Evolutionary conservation across 306 rosid species (phyloP).

Genomic region (Sesbania bispinosa): DNA sequence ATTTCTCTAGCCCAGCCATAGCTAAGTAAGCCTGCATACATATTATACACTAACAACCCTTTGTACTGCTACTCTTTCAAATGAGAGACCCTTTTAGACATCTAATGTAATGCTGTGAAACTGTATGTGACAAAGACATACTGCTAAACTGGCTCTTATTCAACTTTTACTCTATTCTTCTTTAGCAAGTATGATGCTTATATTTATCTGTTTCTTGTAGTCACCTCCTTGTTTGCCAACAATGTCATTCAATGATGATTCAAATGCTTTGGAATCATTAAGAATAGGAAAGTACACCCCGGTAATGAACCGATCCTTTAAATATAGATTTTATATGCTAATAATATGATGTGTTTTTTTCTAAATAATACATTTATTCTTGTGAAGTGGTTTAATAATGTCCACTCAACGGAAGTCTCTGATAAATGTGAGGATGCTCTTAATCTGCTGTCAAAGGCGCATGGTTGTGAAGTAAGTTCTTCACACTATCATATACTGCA

Average conservation of each 20-base stretch:
- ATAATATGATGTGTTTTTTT: constrained; percentile 29
- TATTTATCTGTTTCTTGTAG: constrained; percentile 40
- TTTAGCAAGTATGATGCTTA: constrained; percentile 7
- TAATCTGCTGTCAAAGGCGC: constrained; percentile 45
- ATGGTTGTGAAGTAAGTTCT: constrained; percentile 82
- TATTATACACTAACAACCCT: background rate
- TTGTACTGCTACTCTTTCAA: background rate
- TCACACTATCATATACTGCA: background rate
- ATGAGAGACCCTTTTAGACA: background rate
- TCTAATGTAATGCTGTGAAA: background rate
- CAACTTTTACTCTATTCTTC: background rate
- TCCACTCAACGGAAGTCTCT: constrained; percentile 71
- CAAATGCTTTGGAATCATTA: constrained; percentile 59
- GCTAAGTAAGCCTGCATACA: background rate
- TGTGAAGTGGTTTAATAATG: constrained; percentile 90
- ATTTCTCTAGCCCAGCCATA: background rate
- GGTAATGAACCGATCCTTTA: constrained; percentile 41
- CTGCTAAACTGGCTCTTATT: background rate
- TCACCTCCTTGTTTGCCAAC: constrained; percentile 79
- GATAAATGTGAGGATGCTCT: constrained; percentile 83
- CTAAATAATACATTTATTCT: constrained; percentile 23
- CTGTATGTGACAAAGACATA: background rate
- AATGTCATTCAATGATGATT: constrained; percentile 47
- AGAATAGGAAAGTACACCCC: constrained; percentile 74
- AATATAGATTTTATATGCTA: background rate